phyloP scores from a whole-genome alignment of 257 asterid genomes.

The Nicotiana tomentosiformis region DNA sequence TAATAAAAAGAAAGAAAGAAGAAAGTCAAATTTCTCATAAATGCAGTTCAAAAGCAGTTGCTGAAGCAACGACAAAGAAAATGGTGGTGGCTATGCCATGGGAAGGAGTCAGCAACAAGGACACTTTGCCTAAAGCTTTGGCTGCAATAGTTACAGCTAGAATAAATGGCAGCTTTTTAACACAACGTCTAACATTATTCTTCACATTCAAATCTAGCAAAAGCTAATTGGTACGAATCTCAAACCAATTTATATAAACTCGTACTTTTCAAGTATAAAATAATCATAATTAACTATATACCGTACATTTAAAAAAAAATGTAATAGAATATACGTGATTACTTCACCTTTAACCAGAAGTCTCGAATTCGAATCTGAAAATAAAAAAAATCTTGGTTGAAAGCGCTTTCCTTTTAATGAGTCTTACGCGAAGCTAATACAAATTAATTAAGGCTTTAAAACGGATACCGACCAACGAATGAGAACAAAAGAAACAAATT shows the following conservation, averaged over 20 bases:
- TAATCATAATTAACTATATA: not conserved
- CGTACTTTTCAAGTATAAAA: not conserved
- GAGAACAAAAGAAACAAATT: not conserved
- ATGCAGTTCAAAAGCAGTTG: not conserved
- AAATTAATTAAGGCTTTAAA: too few relatives aligned
- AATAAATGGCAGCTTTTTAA: not conserved
- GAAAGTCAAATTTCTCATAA: not conserved
- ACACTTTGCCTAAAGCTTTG: not conserved
- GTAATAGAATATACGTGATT: too few relatives aligned
- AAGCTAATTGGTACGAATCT: not conserved
- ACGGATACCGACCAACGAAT: too few relatives aligned
- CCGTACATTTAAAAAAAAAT: not conserved
- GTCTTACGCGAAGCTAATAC: too few relatives aligned
- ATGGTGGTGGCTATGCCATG: not conserved
- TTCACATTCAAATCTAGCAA: not conserved
- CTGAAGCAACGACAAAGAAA: not conserved
- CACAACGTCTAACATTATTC: not conserved
- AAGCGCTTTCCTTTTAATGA: too few relatives aligned
- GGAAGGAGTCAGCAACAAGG: constrained; percentile 6
- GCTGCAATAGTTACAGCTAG: not conserved
- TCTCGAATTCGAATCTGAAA: too few relatives aligned
- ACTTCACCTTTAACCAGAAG: too few relatives aligned
- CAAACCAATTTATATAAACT: not conserved
- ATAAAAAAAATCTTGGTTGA: too few relatives aligned
- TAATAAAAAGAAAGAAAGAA: too few relatives aligned